Conservation (phyloP, 306 rosid species). For the Nissolia schottii region DNA sequence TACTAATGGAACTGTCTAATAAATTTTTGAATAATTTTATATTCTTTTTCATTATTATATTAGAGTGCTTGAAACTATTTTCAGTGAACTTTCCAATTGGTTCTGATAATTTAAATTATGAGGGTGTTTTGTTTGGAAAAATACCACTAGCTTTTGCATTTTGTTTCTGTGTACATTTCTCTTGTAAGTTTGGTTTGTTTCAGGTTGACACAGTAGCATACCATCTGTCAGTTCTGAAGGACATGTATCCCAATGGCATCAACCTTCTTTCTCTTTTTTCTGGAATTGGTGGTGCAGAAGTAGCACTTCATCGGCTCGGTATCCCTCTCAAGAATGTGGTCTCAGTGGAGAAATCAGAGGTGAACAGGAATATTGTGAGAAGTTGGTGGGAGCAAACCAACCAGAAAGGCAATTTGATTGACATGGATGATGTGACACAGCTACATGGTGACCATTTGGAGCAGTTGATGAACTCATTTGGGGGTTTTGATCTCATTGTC, state of each 20-base stretch:
- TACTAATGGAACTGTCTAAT: background rate
- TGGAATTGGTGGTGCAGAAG: constrained; percentile 97
- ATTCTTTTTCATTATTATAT: constrained; percentile 6
- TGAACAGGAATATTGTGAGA: constrained; percentile 68
- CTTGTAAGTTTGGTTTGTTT: constrained; percentile 19
- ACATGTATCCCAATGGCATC: constrained; percentile 72
- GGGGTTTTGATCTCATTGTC: constrained; percentile 82
- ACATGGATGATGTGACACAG: constrained; percentile 60
- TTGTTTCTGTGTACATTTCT: background rate
- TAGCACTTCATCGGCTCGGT: constrained; percentile 87
- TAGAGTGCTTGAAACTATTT: background rate
- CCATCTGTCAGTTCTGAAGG: constrained; percentile 78
- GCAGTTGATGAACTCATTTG: constrained; percentile 48
- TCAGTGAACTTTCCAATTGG: background rate
- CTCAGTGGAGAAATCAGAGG: constrained; percentile 74
- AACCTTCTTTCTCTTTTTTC: constrained; percentile 91
- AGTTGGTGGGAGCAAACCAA: constrained; percentile 99
- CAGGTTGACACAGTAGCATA: constrained; percentile 97
- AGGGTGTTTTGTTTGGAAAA: background rate
- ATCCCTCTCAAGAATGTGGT: constrained; percentile 74
- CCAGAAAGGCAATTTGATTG: constrained; percentile 67
- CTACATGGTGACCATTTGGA: constrained; percentile 52
- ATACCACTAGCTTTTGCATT: background rate
- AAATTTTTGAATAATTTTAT: background rate
- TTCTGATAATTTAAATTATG: background rate